Percentiles rank a stretch among this genome's conserved stretches.
These are phyloP conservation scores for Cordia subcordata DNA, from an alignment of 257 asterid species.

Conservation along the genomic window DNA sequence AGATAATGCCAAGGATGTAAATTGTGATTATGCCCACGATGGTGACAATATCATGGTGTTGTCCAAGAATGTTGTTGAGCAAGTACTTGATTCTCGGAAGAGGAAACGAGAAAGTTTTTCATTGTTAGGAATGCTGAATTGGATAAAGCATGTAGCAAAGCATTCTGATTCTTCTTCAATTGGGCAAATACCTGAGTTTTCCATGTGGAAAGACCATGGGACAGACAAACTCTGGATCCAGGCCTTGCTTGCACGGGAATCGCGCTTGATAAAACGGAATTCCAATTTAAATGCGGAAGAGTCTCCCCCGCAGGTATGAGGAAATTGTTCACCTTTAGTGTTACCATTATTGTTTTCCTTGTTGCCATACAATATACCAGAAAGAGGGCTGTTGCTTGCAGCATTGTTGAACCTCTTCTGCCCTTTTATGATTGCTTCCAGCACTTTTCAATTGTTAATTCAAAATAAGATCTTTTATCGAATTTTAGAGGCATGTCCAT, in stretches of 20 bases:
- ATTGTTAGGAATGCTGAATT: slow-evolving; percentile 45
- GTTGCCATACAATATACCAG: too few species aligned
- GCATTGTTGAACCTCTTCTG: neutral
- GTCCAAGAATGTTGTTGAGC: slow-evolving; percentile 17
- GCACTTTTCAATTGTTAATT: slow-evolving; percentile 4
- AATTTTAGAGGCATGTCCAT: too few species aligned
- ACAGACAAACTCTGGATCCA: slow-evolving; percentile 43
- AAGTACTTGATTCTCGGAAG: slow-evolving; percentile 36
- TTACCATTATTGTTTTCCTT: slow-evolving; percentile 1
- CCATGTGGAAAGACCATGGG: slow-evolving; percentile 50
- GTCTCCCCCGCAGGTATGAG: slow-evolving; percentile 43
- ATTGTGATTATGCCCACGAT: neutral
- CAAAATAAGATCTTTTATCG: neutral
- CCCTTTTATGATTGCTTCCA: neutral
- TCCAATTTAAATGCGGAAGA: slow-evolving; percentile 28
- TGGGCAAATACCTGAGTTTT: slow-evolving; percentile 46
- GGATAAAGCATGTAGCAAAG: slow-evolving; percentile 53
- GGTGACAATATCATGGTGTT: slow-evolving; percentile 8
- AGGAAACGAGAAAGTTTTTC: slow-evolving; percentile 44
- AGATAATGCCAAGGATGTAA: slow-evolving; percentile 13
- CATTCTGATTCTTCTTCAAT: slow-evolving; percentile 39
- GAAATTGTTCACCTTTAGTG: slow-evolving; percentile 4
- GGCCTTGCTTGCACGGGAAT: slow-evolving; percentile 49
- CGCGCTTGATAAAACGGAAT: slow-evolving; percentile 34
- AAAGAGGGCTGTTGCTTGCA: too few species aligned